phyloP scores from a whole-genome alignment of 441 rosid genomes.

The Biscutella laevigata region DNA sequence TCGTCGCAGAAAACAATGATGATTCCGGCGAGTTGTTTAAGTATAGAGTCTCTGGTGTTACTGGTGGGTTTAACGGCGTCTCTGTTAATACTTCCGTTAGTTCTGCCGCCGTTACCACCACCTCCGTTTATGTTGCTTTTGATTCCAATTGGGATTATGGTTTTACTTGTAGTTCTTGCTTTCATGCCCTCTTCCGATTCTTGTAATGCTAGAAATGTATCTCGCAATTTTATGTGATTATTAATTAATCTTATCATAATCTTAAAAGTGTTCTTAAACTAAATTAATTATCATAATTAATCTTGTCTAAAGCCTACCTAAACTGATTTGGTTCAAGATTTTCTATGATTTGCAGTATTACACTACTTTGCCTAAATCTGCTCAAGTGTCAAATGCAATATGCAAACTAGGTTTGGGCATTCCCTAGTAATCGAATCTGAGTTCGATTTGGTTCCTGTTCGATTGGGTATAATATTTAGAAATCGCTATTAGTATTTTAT shows the following conservation, averaged over 20 bases:
- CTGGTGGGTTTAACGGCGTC: slow-evolving; percentile 62
- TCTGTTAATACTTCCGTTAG: slow-evolving; percentile 65
- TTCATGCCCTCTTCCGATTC: slow-evolving; percentile 51
- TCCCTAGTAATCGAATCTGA: too few species aligned
- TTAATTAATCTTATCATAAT: background rate
- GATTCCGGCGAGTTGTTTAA: slow-evolving; percentile 48
- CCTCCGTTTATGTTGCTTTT: slow-evolving; percentile 82
- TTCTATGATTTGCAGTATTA: too few species aligned
- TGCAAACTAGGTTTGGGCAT: too few species aligned
- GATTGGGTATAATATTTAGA: too few species aligned
- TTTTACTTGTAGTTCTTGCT: slow-evolving; percentile 57
- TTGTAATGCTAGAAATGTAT: slow-evolving; percentile 29
- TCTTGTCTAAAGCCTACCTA: too few species aligned
- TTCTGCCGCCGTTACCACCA: slow-evolving; percentile 82
- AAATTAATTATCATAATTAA: too few species aligned
- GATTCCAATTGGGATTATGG: slow-evolving; percentile 69
- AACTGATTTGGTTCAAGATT: too few species aligned
- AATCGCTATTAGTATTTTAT: too few species aligned
- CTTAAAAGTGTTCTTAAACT: background rate
- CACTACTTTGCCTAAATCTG: too few species aligned
- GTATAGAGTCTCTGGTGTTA: slow-evolving; percentile 55
- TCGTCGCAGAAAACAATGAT: slow-evolving; percentile 37
- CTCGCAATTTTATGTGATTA: slow-evolving; percentile 27
- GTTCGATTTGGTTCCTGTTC: too few species aligned
- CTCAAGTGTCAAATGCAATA: too few species aligned